Evolutionary conservation across 306 rosid species (phyloP).

Genomic region (Quercus aquifolioides): DNA sequence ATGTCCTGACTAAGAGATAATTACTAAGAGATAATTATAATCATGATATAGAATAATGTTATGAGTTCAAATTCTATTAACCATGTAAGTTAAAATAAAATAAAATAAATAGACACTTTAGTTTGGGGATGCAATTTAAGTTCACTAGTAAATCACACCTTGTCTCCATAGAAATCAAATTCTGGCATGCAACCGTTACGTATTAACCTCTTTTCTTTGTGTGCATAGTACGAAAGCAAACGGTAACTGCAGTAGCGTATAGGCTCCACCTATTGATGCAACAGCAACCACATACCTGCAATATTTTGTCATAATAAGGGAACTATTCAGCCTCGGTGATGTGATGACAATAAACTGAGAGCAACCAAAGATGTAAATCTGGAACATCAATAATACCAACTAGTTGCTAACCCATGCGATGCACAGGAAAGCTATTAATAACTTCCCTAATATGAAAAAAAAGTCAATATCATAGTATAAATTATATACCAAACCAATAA

Average conservation of each 20-base stretch:
- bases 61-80: not conserved
- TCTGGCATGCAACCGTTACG: constrained; percentile 33
- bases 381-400: too few relatives aligned
- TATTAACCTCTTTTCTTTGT: constrained; percentile 37
- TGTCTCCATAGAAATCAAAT: constrained; percentile 61
- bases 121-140: not conserved
- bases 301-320: not conserved
- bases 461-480: too few relatives aligned
- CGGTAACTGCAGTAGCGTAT: constrained; percentile 48
- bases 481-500: too few relatives aligned
- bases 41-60: not conserved
- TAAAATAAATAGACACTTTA: too few relatives aligned
- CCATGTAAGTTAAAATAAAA: not conserved
- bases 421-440: too few relatives aligned
- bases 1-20: too few relatives aligned
- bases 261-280: constrained; percentile 38
- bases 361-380: not conserved
- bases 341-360: not conserved
- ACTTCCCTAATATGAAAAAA: too few relatives aligned
- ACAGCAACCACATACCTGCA: constrained; percentile 43
- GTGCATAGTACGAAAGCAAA: constrained; percentile 35
- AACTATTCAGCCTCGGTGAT: not conserved
- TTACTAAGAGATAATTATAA: too few relatives aligned
- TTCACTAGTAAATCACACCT: constrained; percentile 13
- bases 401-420: too few relatives aligned